These are phyloP conservation scores for Cercospora sojina DNA, from an alignment of 2,329 filamentous ascomycete genomes.

Conservation along the genomic window DNA sequence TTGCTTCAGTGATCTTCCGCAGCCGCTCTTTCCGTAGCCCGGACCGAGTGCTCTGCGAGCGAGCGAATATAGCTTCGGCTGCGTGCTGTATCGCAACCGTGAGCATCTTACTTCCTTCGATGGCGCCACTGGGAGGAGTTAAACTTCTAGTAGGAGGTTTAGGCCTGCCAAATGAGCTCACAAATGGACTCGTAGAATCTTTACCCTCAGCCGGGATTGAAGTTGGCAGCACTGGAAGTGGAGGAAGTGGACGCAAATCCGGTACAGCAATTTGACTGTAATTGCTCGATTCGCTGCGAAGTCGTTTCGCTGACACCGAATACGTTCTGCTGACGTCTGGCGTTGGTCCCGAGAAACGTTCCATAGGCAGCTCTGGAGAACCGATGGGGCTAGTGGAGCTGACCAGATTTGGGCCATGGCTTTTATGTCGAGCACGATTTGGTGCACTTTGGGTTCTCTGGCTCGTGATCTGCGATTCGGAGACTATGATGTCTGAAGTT, in stretches of 20 bases:
- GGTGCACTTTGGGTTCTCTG: not conserved
- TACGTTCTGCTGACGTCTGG: not conserved
- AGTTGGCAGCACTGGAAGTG: not conserved
- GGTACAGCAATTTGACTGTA: not conserved
- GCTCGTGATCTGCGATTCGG: not conserved
- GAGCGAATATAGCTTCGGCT: not conserved
- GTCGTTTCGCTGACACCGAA: not conserved
- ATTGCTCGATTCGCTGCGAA: not conserved
- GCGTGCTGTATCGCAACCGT: not conserved
- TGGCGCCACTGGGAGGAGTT: not conserved
- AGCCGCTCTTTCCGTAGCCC: not conserved
- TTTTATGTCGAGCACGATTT: not conserved
- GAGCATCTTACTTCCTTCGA: not conserved
- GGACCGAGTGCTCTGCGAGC: not conserved
- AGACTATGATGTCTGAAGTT: not conserved
- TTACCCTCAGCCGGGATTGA: not conserved
- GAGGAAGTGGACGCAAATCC: not conserved
- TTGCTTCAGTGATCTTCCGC: not conserved
- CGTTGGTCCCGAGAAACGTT: not conserved
- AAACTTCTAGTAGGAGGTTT: not conserved
- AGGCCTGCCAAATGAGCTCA: not conserved
- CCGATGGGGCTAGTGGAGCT: not conserved
- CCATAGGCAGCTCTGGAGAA: not conserved
- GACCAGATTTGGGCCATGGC: not conserved
- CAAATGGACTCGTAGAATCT: not conserved